Base-by-base conservation (phyloP, 495 filamentous ascomycete species). In the Melanomma pulvis-pyrius region DNA sequence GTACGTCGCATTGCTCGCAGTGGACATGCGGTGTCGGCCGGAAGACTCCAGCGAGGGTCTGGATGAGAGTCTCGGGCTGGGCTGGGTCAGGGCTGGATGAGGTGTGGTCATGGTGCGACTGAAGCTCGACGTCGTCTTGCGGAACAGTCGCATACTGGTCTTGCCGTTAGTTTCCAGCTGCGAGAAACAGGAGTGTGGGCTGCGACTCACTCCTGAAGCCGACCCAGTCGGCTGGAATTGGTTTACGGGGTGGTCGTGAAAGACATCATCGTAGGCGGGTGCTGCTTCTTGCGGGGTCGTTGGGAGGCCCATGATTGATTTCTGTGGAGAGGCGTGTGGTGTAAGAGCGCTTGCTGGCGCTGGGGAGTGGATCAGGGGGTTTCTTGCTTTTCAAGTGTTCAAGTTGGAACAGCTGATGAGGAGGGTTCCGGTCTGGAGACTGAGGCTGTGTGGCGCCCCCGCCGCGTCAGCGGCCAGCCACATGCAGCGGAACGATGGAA, bases 191-290 rank as follows among this genome's bases (percentile, higher is more conserved):
- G n/a, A 22, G 30, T n/a, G 2, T 49, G 13, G 25, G 4, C 1
- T 32, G 13, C 11, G 29, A 41, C 63, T 53, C 41, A 61, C 64
- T 2, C 21, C 57, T 36, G 49, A 61, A 13, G 46, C 34, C 11
- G 63, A 66, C 2, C 63, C 55, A 28, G 63, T 54, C 11, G 55
- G 63, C 25, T 21, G 9, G 36, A 24, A 34, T 12, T 32, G 29
- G 49, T 61, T 67, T 19, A 67, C 57, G 28, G 64, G 64, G 29
- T 67, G 64, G 48, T 61, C 39, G 15, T 47, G 49, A 28, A 61
- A 30, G 32, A 67, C 44, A 29, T 67, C 64, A 17, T 67, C 64
- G 58, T 67, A 67, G n/a, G 64, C 54, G 7, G 64, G 64, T 3
- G 64, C 64, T 21, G 57, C 41, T 1, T 67, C 64, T 17, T 30